These are phyloP conservation scores for Ophiostoma novo-ulmi DNA, from an alignment of 2,329 filamentous ascomycete species.

Conservation along the genomic window DNA sequence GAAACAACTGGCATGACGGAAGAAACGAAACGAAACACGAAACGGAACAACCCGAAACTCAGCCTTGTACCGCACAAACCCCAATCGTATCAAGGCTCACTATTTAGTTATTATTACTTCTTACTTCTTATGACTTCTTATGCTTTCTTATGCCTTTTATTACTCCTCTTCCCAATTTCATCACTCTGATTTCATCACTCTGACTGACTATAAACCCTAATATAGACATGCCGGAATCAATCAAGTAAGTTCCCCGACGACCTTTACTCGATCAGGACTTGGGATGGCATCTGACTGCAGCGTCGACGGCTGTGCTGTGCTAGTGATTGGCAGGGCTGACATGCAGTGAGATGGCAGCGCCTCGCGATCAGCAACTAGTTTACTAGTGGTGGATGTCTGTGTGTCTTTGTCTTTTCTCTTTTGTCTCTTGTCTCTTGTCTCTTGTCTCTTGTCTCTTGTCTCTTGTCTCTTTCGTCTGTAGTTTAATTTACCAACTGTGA, in stretches of 20 bases:
- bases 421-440: too few species aligned
- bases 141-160: too few species aligned
- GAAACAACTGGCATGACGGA: too few species aligned
- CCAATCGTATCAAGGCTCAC: background rate
- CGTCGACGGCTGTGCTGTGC: background rate
- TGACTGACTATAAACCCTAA: too few species aligned
- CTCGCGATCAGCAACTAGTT: background rate
- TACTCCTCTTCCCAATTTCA: too few species aligned
- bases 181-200: too few species aligned
- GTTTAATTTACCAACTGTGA: too few species aligned
- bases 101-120: background rate
- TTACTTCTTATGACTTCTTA: too few species aligned
- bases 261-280: background rate
- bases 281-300: background rate
- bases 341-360: background rate
- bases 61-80: background rate
- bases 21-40: background rate
- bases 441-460: too few species aligned
- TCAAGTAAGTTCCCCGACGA: background rate
- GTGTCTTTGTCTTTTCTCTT: background rate
- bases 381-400: background rate
- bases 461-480: too few species aligned
- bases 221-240: background rate
- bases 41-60: background rate
- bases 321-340: background rate